Base-by-base conservation (phyloP, 2,329 filamentous ascomycete genomes). In the Trichoderma asperellum region DNA sequence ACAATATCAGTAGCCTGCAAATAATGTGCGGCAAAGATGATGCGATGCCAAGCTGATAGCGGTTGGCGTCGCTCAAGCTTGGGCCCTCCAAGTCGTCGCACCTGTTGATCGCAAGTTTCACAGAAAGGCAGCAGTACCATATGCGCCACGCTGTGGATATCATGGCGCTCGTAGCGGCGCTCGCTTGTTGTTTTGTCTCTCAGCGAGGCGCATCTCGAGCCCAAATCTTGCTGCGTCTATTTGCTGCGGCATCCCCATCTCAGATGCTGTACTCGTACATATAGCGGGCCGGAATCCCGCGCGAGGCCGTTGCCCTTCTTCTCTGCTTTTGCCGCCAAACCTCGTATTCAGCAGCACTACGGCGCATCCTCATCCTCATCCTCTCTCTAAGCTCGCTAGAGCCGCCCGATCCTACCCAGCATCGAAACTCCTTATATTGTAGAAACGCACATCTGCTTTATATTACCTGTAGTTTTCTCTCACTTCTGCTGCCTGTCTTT, bases 321-420 rank as follows among this genome's bases (percentile, higher is more conserved):
- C 34, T 57, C 40, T 43, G 40, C 6, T 29, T 53, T 69, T 53
- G 68, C 61, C 60, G 60, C 68, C 61, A 43, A 14, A 65, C 67
- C 68, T 69, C 60, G 68, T 69, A 69, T 69, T 69, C 61, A 35
- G 37, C 55, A 68, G 53, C 53, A 52, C 55, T 32, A 35, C 53
- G 43, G 49, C 29, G 52, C 65, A 68, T 61, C 43, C 56, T 68
- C 43, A 47, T 47, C 43, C 43, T 61, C 24, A n/a, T 16, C 29
- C n/a, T 61, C 27, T 61, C 34, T 56, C 53, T 10, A 27, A n/a
- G 53, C 53, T 27, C 55, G 59, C 43, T 32, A 58, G 59, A 29
- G 29, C 55, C 24, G 27, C 35, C 57, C 59, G 24, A 68, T 63
- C 59, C 67, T 59, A 63, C 49, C 52, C 37, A 57, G 63, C 53